Evolutionary conservation across 139 green algal genomes (phyloP), one percentile per base, ranked within the genome.

Genomic region (Chlamydomonas sphaeroides): DNA sequence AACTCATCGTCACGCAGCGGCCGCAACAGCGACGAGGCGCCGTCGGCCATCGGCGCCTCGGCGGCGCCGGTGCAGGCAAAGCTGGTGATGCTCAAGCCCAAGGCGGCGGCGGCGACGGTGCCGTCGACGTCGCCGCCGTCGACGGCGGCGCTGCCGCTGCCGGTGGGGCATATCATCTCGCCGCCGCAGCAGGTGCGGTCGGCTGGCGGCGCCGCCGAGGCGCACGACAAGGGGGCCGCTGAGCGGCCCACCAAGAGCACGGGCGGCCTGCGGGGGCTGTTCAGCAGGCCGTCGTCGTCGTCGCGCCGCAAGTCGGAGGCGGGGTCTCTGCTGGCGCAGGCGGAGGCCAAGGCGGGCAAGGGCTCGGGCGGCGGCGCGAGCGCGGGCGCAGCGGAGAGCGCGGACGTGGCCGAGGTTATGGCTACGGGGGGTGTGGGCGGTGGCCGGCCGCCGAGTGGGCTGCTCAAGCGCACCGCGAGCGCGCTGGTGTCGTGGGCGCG

Each of bases 381-480:
- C 5, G 18, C 42, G 32, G 33, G 33, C 33, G 63, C 10, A 2
- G 33, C 11, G 14, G 63, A 5, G 63, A 42, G n/a, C 35, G 63
- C 11, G 14, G 63, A 42, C 33, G 63, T 30, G 33, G 32, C 26
- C 30, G 63, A 42, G 33, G 63, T 45, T 33, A 14, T 42, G 21
- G 63, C 63, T 17, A 20, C 18, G 33, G 63, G 63, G 5, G 63
- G 63, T 1, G 63, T 45, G 63, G 33, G 33, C 63, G 35, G 20
- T 0, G 63, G 63, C 7, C 63, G 63, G 33, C 63, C 63, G 63
- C 33, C 33, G 1, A n/a, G 18, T 18, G 59, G 75, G 39, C 5
- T 72, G 7, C 42, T 82, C 15, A 82, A 82, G 59, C 75, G 61
- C 42, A 68, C 62, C 0, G 75, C 75, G 0, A 65, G 41, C 8